These are phyloP conservation scores for Tulasnella sp. DNA, from an alignment of 768 basidiomycete species.

Conservation along the genomic window DNA sequence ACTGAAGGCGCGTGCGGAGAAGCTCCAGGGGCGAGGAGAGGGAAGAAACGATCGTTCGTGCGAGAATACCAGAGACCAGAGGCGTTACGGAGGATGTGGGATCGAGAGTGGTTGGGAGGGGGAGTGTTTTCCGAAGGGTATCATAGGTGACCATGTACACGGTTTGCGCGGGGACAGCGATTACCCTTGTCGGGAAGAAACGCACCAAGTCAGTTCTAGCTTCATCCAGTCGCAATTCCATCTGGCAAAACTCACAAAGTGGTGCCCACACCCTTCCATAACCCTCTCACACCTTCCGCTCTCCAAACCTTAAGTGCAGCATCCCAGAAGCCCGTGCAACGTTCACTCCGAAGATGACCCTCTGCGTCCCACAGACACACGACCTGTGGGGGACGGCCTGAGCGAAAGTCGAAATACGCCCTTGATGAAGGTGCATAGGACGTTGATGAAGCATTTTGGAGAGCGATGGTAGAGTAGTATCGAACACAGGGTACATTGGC, in stretches of 20 bases:
- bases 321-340: constrained; percentile 80
- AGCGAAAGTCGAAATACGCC: constrained; percentile 14
- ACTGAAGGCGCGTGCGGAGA: constrained; percentile 88
- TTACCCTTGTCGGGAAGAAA: constrained; percentile 49
- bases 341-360: constrained; percentile 56
- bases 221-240: not conserved
- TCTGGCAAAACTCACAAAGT: constrained; percentile 58
- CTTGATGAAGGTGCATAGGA: constrained; percentile 20
- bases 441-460: constrained; percentile 37
- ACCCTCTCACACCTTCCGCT: constrained; percentile 74
- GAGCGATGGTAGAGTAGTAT: constrained; percentile 15
- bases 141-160: constrained; percentile 96
- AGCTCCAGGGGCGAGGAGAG: constrained; percentile 86
- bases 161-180: constrained; percentile 88
- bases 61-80: constrained; percentile 74
- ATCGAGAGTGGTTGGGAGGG: constrained; percentile 49
- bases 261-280: constrained; percentile 96
- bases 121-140: constrained; percentile 60
- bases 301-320: constrained; percentile 74
- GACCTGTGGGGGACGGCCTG: constrained; percentile 38
- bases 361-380: constrained; percentile 80
- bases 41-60: constrained; percentile 74
- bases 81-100: constrained; percentile 58
- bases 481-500: constrained; percentile 17
- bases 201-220: constrained; percentile 19